Evolutionary conservation across 2,329 filamentous ascomycete species (phyloP), one percentile per base, ranked within the genome.

Genomic region (Triangularia verruculosa): DNA sequence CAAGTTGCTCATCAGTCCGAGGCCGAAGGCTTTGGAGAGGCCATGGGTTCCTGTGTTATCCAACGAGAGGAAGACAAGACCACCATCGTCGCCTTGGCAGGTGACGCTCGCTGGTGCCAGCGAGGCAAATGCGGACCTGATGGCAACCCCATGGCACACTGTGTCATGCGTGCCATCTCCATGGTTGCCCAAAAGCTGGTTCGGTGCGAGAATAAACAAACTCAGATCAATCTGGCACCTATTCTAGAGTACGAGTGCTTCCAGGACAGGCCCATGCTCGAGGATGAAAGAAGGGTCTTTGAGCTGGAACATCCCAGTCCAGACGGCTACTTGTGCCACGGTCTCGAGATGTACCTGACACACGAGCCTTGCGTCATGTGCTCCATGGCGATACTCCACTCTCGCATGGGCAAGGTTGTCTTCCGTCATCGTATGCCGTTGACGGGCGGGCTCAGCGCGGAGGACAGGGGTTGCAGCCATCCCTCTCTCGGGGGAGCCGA

Each of bases 341-440:
- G 92, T 61, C 84, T 99, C 28, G 94, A 98, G 76, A 85, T 99
- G 62, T 98, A 97, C 78, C 82, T 96, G 65, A 97, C 93, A 1
- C 93, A 98, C 73, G 95, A 99, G 78, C 95, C 95, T 4, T 99
- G 95, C 74, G 86, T 96, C 65, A 96, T 96, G 86, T 99, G 95
- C 78, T 92, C 91, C 34, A 98, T 98, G 95, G 95, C 92, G 1
- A 90, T 98, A 70, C 82, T 98, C 22, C 93, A 98, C 74, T 97
- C 94, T 8, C 87, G 95, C 58, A 97, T 99, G 83, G 89, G 91
- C 53, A 88, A 90, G 60, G 90, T 93, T 59, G 84, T 96, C 43
- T 96, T 97, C 77, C 87, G 86, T 67, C 83, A 88, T 66, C 86
- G 91, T 61, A 95, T 96, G 90, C 84, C 85, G 55, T 79, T 86